Evolutionary conservation across 2,329 filamentous ascomycete genomes (phyloP), one percentile per base, ranked within the genome.

Genomic region (Trichoderma guizhouense): DNA sequence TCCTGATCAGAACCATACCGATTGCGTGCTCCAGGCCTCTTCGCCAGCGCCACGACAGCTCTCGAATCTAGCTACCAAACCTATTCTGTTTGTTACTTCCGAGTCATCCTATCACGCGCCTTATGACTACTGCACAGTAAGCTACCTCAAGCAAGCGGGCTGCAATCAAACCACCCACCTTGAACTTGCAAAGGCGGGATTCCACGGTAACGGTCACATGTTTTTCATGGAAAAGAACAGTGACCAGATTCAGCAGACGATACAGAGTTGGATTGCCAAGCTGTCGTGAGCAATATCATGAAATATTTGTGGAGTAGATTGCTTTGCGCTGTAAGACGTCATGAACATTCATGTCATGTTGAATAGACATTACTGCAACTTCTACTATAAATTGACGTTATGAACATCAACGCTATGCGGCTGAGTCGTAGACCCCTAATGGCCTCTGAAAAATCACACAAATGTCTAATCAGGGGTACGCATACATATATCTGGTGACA

Each of bases 221-320:
- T 81, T 84, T 71, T 85, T 86, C 72, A 77, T 86, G 78, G 84
- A 86, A 78, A 82, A 80, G 78, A 86, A 86, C 74, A 86, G 82
- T 69, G 76, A 82, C 72, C 73, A 80, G 57, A 82, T 85, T 61
- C 76, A 78, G 39, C 55, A 60, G 28, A 69, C 75, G 14, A 32
- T 79, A 3, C 68, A 76, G n/a, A 39, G 70, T 5, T 80, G 77
- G 77, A 76, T 79, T 21, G 58, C 61, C 11, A 34, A 8, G 9
- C 15, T 69, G 55, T 3, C 15, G 2, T 67, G 7, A 67, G 53
- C 8, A 21, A 34, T 34, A 32, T 43, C 15, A 21, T 24, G 12
- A 21, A 9, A 15, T 30, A n/a, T 26, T 21, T 51, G 7, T 14
- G 7, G 53, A 18, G 3, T 21, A 5, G 11, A 3, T 24, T 43